Base-by-base conservation (phyloP, 2,329 filamentous ascomycete species). In the Calonectria crousiana region DNA sequence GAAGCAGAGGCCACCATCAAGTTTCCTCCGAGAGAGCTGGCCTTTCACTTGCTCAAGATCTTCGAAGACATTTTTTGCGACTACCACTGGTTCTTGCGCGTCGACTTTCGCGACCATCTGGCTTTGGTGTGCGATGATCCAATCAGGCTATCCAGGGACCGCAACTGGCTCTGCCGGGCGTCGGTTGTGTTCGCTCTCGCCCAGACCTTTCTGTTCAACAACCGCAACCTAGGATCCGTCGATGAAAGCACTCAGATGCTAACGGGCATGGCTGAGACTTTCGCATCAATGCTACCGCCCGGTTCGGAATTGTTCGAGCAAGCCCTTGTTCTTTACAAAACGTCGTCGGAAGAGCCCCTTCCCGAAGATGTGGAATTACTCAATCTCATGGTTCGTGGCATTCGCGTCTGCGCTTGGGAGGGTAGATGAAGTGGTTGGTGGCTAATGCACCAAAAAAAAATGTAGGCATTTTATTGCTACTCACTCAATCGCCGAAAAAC, bases 41-140 rank as follows among this genome's bases (percentile, higher is more conserved):
- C 72, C 28, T 32, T 68, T 28, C 69, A 53, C n/a, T 58, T 74
- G 20, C 72, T 74, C 64, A 56, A 72, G 23, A 72, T 74, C 23
- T 74, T 74, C 38, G 72, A 74, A 26, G 72, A 72, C 9, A 72
- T 72, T 16, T 74, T 74, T 28, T 74, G 72, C 69, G 69, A 74
- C 20, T 74, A 72, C 30, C 72, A 74, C 16, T 74, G 72, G 72
- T 74, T 74, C 11, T 49, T 74, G 18, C 62, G 72, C 6, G 34
- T 69, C 9, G 62, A 74, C 47, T 74, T 74, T 6, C 69, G 69
- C 6, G 69, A 74, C 20, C 69, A 65, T 1, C 32, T 74, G 5
- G 32, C 23, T 9, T n/a, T 58, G 20, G 64, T 65, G 9, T 74
- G 67, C 38, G 52, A 56, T 23, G 41, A 74, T 2, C 64, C 69